A percentile compares a stretch with the other conserved stretches of the same genome.
Evolutionary conservation across 1,139 yeast species (phyloP).

Genomic region (Hansenula lynferdii): DNA sequence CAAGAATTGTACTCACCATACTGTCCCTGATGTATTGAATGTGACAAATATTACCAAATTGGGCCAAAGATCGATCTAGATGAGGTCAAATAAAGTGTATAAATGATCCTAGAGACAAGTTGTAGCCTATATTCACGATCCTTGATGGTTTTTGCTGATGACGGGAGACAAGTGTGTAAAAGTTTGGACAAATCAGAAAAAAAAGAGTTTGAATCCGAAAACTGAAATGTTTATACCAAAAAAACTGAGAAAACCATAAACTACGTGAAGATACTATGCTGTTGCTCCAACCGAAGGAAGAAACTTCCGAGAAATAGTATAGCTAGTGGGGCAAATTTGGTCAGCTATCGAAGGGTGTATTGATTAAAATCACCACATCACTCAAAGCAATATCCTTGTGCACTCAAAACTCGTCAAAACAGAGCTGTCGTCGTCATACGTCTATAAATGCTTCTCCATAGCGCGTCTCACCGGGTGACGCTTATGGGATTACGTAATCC

Average conservation of each 20-base stretch:
- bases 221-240: slow-evolving; percentile 3
- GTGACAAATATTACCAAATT: background rate
- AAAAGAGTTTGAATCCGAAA: slow-evolving; percentile 3
- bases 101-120: background rate
- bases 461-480: background rate
- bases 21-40: background rate
- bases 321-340: too few species aligned
- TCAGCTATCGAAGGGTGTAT: too few species aligned
- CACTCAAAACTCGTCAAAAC: too few species aligned
- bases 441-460: too few species aligned
- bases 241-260: slow-evolving; percentile 16
- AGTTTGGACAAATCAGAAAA: background rate
- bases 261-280: background rate
- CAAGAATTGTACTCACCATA: slow-evolving; percentile 2
- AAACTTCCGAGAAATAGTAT: too few species aligned
- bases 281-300: too few species aligned
- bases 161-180: background rate
- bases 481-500: too few species aligned
- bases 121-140: too few species aligned
- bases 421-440: too few species aligned
- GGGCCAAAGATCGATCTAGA: background rate
- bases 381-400: too few species aligned
- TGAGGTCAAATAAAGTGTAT: background rate
- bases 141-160: background rate
- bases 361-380: too few species aligned